Base-by-base conservation (phyloP, 345 rosid species). In the Draba incana region DNA sequence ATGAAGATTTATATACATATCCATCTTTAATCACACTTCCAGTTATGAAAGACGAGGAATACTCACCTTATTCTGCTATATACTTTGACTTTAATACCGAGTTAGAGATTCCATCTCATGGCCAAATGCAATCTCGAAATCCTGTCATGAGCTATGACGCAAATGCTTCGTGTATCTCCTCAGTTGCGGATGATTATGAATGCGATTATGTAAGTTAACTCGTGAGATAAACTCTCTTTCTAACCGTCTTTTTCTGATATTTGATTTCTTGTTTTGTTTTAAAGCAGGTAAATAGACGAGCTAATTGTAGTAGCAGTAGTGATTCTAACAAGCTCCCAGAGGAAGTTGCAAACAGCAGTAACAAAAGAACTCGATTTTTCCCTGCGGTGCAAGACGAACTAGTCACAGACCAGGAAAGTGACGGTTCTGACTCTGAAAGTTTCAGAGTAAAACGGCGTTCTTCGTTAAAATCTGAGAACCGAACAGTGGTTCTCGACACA, bases 401-500 rank as follows among this genome's bases (percentile, higher is more conserved):
- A 50, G 14, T 43, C 1, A 35, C 46, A 45, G 86, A 85, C 61
- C 84, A 83, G 45, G 80, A 79, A 48, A 80, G 86, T 77, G 99
- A 95, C 57, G 96, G 86, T 77, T 92, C 98, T 62, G 99, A 92
- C 64, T 80, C 84, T 0, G 96, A 84, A 80, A 71, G 84, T 74
- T 92, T 95, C 75, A 79, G 97, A 79, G 99, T 95, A 58, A 95
- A 92, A 78, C 94, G 99, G 1, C 90, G 94, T n/a, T 81, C 96
- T 25, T 83, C 84, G 8, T 2, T 72, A 68, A 95, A 89, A 81
- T 66, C 72, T 49, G 91, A 84, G 56, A 86, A 80, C 72, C 81
- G 91, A 75, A 57, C 74, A 53, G 79, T 79, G 66, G 80, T 77
- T 68, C 77, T 76, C 46, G 57, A 79, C 25, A 51, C 44, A 51